Evolutionary conservation across 768 basidiomycete genomes (phyloP).

Genomic region (Russula abietina): DNA sequence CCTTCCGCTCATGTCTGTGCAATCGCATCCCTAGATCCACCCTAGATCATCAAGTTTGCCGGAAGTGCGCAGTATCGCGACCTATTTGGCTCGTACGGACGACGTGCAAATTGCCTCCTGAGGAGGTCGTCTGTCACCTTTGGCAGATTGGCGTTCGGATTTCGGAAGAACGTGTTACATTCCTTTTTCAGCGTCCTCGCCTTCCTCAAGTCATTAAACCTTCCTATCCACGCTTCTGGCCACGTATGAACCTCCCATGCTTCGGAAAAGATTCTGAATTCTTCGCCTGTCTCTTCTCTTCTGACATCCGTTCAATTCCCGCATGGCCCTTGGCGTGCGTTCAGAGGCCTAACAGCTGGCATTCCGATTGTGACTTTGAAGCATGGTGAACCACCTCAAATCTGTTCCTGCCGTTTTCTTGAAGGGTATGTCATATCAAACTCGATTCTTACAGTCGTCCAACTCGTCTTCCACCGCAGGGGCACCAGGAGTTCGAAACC

Average conservation of each 20-base stretch:
- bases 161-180: not conserved
- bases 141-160: not conserved
- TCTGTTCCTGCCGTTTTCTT: not conserved
- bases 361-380: not conserved
- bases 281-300: not conserved
- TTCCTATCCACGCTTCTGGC: not conserved
- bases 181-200: not conserved
- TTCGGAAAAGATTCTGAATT: not conserved
- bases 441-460: not conserved
- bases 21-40: not conserved
- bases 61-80: not conserved
- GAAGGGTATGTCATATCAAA: not conserved
- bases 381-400: not conserved
- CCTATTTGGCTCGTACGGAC: not conserved
- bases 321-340: not conserved
- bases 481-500: not conserved
- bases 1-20: not conserved
- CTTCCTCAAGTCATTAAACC: not conserved
- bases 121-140: not conserved
- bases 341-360: not conserved
- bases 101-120: not conserved
- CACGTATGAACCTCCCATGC: slow-evolving; percentile 4
- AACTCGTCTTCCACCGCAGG: not conserved
- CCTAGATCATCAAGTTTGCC: not conserved
- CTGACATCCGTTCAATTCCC: not conserved